Evolutionary conservation across 805 yeast genomes (phyloP), one percentile per base, ranked within the genome.

Genomic region (Saccharomycopsis schoenii): DNA sequence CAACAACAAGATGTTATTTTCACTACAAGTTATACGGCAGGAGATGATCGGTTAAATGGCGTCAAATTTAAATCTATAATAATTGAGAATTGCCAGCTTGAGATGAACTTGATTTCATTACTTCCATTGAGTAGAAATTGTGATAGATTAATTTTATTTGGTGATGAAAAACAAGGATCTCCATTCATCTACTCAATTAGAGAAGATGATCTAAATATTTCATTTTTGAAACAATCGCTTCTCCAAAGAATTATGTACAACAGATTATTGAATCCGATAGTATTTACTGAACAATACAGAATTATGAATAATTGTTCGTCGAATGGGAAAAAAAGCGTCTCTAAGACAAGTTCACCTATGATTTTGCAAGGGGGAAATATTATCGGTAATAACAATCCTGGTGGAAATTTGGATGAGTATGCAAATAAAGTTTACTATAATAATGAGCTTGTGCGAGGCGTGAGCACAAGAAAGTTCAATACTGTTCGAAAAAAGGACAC

Each of bases 161-260:
- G 87, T 58, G 87, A 83, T 68, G 86, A 82, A 69, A 83, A 82
- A 69, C 86, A 83, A 70, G 74, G 82, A 64, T 85, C 85, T 2
- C 86, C 87, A 14, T 62, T 60, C 1, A 83, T 81, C 29, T 78
- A 82, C 52, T 68, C 80, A 39, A 25, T 21, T 12, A 19, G 19
- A 11, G 12, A 17, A 36, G 21, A 41, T 14, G 54, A 29, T 11
- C 12, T 42, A 14, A 43, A 40, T 29, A 25, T 42, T 21, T 85
- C 85, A 29, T 14, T 58, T 40, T 74, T 83, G 58, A 73, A 73
- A 61, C 86, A 82, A 67, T 81, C 86, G 2, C 71, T 83, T 43
- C 83, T 83, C 66, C 86, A 83, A 69, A 73, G 87, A 62, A 50
- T 62, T 15, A 72, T 83, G 62, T 77, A 81, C 36, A 73, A 77